Evolutionary conservation across 345 rosid genomes (phyloP).

Genomic region (Eucalyptus marginata): DNA sequence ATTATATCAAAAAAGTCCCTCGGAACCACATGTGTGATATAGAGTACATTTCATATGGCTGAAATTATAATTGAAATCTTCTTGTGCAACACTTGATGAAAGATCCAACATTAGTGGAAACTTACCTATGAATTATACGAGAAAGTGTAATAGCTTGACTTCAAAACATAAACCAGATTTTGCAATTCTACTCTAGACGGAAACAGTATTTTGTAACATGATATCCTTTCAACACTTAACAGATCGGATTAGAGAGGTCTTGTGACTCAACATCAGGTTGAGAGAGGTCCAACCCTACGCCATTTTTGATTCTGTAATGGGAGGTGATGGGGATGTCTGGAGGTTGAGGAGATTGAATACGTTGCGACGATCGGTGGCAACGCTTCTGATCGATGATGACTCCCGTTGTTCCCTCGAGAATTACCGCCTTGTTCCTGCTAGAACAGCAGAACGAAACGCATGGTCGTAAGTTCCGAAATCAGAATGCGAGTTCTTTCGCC

Average conservation of each 20-base stretch:
- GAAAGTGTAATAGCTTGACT: neutral
- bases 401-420: neutral
- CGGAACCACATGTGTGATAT: neutral
- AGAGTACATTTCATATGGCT: neutral
- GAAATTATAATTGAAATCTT: neutral
- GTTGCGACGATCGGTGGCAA: neutral
- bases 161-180: neutral
- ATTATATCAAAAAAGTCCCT: neutral
- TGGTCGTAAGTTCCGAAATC: neutral
- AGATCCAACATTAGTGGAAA: neutral
- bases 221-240: neutral
- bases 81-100: neutral
- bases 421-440: neutral
- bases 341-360: neutral
- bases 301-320: neutral
- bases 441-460: neutral
- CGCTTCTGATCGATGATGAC: neutral
- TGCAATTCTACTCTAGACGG: fast-evolving
- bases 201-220: neutral
- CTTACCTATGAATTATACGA: neutral
- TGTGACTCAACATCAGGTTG: neutral
- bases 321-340: neutral
- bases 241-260: neutral
- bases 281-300: neutral
- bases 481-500: neutral